These are phyloP conservation scores for Tolypocladium capitatum DNA, from an alignment of 2,329 filamentous ascomycete genomes.

Conservation along the genomic window DNA sequence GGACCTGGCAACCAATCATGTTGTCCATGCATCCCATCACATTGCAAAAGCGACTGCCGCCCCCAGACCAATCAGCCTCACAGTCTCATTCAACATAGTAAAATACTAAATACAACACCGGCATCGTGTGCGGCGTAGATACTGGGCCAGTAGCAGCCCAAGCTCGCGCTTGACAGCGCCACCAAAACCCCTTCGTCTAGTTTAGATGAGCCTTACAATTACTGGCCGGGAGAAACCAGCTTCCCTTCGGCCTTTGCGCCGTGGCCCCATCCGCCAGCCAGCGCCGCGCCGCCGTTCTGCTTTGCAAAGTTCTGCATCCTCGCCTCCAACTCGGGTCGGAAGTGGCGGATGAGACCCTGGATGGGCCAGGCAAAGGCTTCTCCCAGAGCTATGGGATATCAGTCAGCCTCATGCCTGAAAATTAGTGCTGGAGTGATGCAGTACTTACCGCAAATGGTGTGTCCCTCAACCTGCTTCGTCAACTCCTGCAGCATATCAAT, in stretches of 20 bases:
- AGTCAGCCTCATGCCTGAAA: background rate
- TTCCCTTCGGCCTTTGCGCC: slow-evolving; percentile 64
- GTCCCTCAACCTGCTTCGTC: slow-evolving; percentile 97
- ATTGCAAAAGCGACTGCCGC: slow-evolving; percentile 7
- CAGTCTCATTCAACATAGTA: slow-evolving; percentile 3
- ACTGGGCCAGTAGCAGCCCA: slow-evolving; percentile 8
- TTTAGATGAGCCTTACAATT: slow-evolving; percentile 21
- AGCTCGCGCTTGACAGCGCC: slow-evolving; percentile 1
- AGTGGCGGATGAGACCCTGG: slow-evolving; percentile 95
- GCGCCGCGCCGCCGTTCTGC: slow-evolving; percentile 57
- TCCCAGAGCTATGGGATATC: slow-evolving; percentile 51
- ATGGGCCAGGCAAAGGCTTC: slow-evolving; percentile 98
- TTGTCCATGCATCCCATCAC: background rate
- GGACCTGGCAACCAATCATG: no score
- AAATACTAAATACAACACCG: slow-evolving; percentile 9
- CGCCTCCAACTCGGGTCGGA: slow-evolving; percentile 88
- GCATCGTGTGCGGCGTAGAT: slow-evolving; percentile 11
- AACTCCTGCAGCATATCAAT: slow-evolving; percentile 99
- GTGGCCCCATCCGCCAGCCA: slow-evolving; percentile 81
- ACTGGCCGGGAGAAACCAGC: slow-evolving; percentile 82
- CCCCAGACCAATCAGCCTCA: slow-evolving; percentile 10
- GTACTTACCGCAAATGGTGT: slow-evolving; percentile 83
- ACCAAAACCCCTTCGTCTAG: slow-evolving; percentile 1
- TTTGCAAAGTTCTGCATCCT: slow-evolving; percentile 71
- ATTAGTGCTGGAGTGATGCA: background rate